A percentile compares a stretch with the other conserved stretches of the same genome.
These are phyloP conservation scores for Fraxinus anomala DNA, from an alignment of 257 asterid genomes.

Conservation along the genomic window DNA sequence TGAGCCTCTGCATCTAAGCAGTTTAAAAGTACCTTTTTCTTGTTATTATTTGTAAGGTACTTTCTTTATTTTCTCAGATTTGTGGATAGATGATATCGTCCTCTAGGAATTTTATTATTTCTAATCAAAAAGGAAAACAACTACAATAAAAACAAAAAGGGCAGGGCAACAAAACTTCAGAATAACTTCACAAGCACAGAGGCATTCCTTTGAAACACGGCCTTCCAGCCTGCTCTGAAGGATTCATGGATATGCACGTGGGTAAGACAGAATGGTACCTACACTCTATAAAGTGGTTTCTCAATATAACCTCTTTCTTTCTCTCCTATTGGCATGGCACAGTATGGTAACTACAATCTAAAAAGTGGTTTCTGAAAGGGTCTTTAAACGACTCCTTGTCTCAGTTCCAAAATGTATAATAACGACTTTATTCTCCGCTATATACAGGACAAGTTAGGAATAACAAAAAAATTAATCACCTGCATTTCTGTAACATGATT, in stretches of 20 bases:
- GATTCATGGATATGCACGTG: not conserved
- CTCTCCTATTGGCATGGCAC: not conserved
- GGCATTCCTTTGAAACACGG: not conserved
- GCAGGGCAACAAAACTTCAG: not conserved
- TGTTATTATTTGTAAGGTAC: not conserved
- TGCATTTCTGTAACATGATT: constrained; percentile 96
- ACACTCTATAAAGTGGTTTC: not conserved
- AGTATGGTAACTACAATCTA: not conserved
- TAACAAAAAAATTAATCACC: constrained; percentile 41
- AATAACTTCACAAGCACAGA: not conserved
- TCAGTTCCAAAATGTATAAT: constrained; percentile 5
- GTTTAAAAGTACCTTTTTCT: not conserved
- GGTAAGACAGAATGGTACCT: not conserved
- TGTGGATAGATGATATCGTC: not conserved
- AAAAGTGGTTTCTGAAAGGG: not conserved
- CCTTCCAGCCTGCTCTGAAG: not conserved
- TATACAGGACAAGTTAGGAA: not conserved
- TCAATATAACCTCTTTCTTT: not conserved
- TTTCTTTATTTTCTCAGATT: not conserved
- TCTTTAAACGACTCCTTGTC: not conserved
- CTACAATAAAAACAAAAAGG: not conserved
- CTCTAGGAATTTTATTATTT: not conserved
- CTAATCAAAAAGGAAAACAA: not conserved
- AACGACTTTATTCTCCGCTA: not conserved
- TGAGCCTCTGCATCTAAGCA: not conserved